phyloP scores from a whole-genome alignment of 1,284 basidiomycete species.

The Apiotrichum brassicae region DNA sequence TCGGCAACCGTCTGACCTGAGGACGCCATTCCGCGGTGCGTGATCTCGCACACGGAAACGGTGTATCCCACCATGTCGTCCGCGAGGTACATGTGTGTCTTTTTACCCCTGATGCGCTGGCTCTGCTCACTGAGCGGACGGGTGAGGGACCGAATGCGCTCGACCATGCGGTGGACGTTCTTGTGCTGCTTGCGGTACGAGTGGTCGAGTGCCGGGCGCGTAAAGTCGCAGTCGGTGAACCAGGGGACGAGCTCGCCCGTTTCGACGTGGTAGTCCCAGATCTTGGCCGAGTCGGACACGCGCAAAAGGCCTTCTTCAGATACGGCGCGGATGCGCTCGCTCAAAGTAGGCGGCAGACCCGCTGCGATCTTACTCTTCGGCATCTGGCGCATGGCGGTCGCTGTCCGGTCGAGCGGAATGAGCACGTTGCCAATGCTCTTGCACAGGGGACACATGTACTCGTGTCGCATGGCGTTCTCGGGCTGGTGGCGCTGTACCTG shows the following conservation, averaged over 20 bases:
- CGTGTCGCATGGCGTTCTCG: slow-evolving; percentile 82
- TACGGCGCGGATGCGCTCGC: slow-evolving; percentile 39
- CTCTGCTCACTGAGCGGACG: slow-evolving; percentile 43
- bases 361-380: slow-evolving; percentile 16
- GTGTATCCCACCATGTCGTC: slow-evolving; percentile 88
- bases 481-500: slow-evolving; percentile 93
- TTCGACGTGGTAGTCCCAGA: slow-evolving; percentile 45
- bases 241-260: slow-evolving; percentile 45
- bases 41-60: slow-evolving; percentile 71
- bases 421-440: slow-evolving; percentile 94
- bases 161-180: slow-evolving; percentile 36
- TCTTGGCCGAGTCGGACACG: slow-evolving; percentile 39
- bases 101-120: slow-evolving; percentile 38
- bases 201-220: slow-evolving; percentile 23
- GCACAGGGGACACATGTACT: slow-evolving; percentile 97
- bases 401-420: slow-evolving; percentile 61
- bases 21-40: slow-evolving; percentile 60
- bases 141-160: slow-evolving; percentile 36
- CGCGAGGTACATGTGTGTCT: slow-evolving; percentile 64
- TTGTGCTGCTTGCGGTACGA: slow-evolving; percentile 23
- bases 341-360: slow-evolving; percentile 24
- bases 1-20: slow-evolving; percentile 56
- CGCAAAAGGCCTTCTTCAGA: slow-evolving; percentile 40
- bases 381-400: slow-evolving; percentile 16
- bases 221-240: slow-evolving; percentile 40